Base-by-base conservation (phyloP, 176 grass and related monocot genomes). In the Avena eriantha region DNA sequence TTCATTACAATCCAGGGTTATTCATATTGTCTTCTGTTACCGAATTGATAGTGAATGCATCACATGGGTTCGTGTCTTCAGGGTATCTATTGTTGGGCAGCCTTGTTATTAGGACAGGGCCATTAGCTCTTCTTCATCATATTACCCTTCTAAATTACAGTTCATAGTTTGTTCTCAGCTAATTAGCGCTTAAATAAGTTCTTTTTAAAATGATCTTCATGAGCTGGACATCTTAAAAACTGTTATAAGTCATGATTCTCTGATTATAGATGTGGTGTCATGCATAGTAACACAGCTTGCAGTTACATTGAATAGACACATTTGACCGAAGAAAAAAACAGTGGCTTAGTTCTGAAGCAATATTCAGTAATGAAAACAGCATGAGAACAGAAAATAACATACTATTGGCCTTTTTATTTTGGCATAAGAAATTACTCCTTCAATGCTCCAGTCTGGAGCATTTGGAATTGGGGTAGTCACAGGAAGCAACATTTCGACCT, bases 401-500 rank as follows among this genome's bases (percentile, higher is more conserved):
- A 89, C 87, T 45, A 84, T 21, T 84, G 87, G 75, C 21, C 67
- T 84, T 71, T 79, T 18, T 12, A 21, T 26, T 41, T 86, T 88
- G 12, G 72, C 83, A 90, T 86, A 9, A 82, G 78, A 76, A 61
- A 90, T 90, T 81, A 90, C 63, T 61, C 83, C 83, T 60, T 86
- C 83, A 48, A 90, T 17, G 61, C 58, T 90, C 83, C 83, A 90
- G 51, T 82, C 72, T 81, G 5, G 24, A 21, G 86, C 50, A 77
- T 57, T 26, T 68, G 78, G 88, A 76, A 90, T 86, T 59, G 78
- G 83, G 83, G 71, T 86, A 80, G 88, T 90, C 35, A 82, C 46
- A 41, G 82, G 88, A n/a, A 90, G 76, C 41, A 90, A 39, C 82
- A 90, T 86, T 77, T 86, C 88, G 50, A 90, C 78, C 58, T 82